These are phyloP conservation scores for Scedosporium dehoogii DNA, from an alignment of 2,329 filamentous ascomycete genomes.

Conservation along the genomic window DNA sequence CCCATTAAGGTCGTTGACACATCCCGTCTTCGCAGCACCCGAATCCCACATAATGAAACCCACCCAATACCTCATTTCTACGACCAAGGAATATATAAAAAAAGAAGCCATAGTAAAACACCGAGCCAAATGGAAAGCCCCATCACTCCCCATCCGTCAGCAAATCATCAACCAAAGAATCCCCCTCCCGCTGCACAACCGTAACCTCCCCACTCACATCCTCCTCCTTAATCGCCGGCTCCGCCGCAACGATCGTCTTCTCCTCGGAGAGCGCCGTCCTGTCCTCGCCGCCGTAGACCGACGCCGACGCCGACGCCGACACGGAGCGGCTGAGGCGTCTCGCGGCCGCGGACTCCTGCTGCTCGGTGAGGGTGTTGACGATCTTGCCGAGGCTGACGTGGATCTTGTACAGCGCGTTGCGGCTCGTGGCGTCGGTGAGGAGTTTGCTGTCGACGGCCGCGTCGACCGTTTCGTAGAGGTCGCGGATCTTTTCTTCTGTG, in stretches of 20 bases:
- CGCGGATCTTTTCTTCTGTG: conserved; percentile 45
- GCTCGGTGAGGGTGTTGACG: conserved; percentile 47
- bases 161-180: conserved; percentile 29
- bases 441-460: conserved; percentile 54
- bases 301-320: conserved; percentile 17
- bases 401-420: conserved; percentile 58
- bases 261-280: conserved; percentile 22
- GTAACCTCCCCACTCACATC: conserved; percentile 26
- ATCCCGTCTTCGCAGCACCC: no score
- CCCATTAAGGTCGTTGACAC: no score
- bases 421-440: conserved; percentile 48
- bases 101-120: not conserved
- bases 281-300: conserved; percentile 6
- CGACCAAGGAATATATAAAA: no score
- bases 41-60: no score
- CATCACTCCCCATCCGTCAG: conserved; percentile 30
- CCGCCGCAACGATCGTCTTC: conserved; percentile 33
- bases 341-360: conserved; percentile 18
- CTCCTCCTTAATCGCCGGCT: conserved; percentile 31
- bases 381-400: conserved; percentile 59
- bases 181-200: conserved; percentile 21
- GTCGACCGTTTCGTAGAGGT: conserved; percentile 46
- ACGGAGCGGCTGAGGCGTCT: conserved; percentile 33
- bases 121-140: conserved; percentile 8
- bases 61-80: no score